Conservation (phyloP, 2,329 filamentous ascomycete species). For the Penicillium sp. region DNA sequence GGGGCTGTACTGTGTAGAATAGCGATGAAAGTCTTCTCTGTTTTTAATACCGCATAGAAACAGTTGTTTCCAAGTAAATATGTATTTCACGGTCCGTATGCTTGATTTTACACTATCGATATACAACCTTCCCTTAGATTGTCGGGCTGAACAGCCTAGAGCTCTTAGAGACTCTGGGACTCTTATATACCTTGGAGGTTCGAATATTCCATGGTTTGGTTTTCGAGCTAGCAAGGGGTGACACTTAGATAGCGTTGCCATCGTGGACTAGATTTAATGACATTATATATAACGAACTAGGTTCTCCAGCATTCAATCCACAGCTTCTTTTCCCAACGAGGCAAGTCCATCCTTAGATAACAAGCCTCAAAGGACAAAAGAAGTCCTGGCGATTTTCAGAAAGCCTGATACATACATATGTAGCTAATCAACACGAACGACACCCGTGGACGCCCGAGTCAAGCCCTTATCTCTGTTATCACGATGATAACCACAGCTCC, state of each 20-base stretch:
- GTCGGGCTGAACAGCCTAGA: neutral
- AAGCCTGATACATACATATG: neutral
- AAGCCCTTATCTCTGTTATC: constrained; percentile 4
- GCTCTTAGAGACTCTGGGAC: neutral
- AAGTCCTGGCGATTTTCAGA: neutral
- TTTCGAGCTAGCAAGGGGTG: neutral
- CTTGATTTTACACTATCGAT: neutral
- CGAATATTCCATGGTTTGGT: neutral
- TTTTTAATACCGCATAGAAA: constrained; percentile 33
- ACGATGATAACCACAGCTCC: neutral
- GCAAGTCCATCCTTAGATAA: constrained; percentile 1
- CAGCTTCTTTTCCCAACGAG: neutral
- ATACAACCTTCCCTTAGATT: too few species aligned
- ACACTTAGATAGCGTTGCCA: too few species aligned
- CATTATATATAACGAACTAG: neutral
- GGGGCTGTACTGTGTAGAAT: constrained; percentile 31
- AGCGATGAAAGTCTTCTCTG: constrained; percentile 24
- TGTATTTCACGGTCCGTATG: neutral
- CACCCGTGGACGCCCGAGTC: neutral
- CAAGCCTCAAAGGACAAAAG: neutral
- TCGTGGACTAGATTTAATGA: neutral
- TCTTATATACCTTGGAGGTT: neutral
- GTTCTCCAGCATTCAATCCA: neutral
- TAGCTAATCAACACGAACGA: neutral
- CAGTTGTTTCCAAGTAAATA: constrained; percentile 11